phyloP scores from a whole-genome alignment of 768 basidiomycete species.

The Leccinum subgranulosum region DNA sequence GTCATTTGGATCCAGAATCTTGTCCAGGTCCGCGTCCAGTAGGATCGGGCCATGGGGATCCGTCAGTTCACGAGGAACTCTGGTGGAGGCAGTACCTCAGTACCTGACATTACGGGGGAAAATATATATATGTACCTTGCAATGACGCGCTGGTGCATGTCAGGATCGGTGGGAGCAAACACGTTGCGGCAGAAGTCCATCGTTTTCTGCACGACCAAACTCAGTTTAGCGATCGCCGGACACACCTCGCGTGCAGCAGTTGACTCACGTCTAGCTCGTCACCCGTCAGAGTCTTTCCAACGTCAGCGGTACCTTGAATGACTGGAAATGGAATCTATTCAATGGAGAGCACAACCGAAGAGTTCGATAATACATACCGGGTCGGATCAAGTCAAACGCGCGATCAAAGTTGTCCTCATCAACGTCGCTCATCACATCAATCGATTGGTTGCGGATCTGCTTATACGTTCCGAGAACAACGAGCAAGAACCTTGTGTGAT shows the following conservation, averaged over 20 bases:
- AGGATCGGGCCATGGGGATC: background rate
- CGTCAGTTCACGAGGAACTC: background rate
- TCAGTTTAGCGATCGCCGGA: background rate
- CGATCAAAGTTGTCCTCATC: slow-evolving; percentile 13
- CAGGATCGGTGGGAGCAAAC: slow-evolving; percentile 3
- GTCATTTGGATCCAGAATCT: background rate
- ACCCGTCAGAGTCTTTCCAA: slow-evolving; percentile 5
- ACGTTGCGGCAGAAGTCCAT: slow-evolving; percentile 7
- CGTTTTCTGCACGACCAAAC: slow-evolving; percentile 3
- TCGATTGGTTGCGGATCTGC: background rate
- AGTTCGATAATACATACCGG: background rate
- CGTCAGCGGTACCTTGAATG: slow-evolving; percentile 6
- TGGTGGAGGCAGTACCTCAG: background rate
- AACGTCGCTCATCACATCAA: background rate
- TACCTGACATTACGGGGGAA: no score
- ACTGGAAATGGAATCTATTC: background rate
- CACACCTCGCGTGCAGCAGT: background rate
- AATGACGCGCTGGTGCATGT: background rate
- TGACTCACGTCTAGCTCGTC: slow-evolving; percentile 4
- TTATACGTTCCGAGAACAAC: slow-evolving; percentile 2
- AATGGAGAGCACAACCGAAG: background rate
- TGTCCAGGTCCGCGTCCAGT: background rate
- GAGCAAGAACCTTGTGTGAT: slow-evolving; percentile 3
- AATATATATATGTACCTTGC: background rate
- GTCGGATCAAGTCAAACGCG: slow-evolving; percentile 9